Base-by-base conservation (phyloP, 768 basidiomycete genomes). In the Paxillus ammoniavirescens region DNA sequence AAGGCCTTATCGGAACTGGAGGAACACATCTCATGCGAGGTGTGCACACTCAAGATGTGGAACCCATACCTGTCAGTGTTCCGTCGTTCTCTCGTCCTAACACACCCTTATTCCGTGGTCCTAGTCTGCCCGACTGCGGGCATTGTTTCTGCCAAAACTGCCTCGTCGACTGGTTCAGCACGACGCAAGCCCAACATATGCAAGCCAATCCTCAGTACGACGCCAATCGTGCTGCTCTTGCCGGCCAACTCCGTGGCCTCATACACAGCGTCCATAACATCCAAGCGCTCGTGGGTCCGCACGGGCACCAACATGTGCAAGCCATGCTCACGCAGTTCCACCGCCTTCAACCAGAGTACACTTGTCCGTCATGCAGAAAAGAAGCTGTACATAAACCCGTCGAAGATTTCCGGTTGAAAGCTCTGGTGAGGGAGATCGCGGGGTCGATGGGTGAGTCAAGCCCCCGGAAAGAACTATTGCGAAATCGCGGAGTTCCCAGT, bases 121-220 rank as follows among this genome's bases (percentile, higher is more conserved):
- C 8, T 59, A 89, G 87, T 5, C 73, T 90, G 18, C 68, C 79
- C 6, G 77, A 76, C 38, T 91, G 88, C 50, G 88, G 88, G 3
- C 88, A 91, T 66, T 79, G 81, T 0, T 89, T 84, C 62, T 91
- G 87, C 62, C 71, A 79, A 56, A 65, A 65, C 5, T 90, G 87
- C 59, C 73, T 90, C 8, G 72, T 75, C 43, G 80, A 83, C 59
- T 78, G 77, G 77, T 79, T 81, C 56, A 68, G 56, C 47, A 78
- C 79, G 3, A 76, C 70, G 0, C 77, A 81, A 47, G 72, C 69
- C 0, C 77, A 79, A 56, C 81, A 86, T 56, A 70, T 80, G 59
- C 64, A 69, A 6, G 57, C 65, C 1, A 64, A 84, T 57, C 84
- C 84, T 0, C 60, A 72, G 8, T 77, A 79, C 60, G 66, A 76